A percentile compares a stretch with the other conserved stretches of the same genome.
Evolutionary conservation across 805 yeast species (phyloP).

Genomic region (Clavispora phyllophila): DNA sequence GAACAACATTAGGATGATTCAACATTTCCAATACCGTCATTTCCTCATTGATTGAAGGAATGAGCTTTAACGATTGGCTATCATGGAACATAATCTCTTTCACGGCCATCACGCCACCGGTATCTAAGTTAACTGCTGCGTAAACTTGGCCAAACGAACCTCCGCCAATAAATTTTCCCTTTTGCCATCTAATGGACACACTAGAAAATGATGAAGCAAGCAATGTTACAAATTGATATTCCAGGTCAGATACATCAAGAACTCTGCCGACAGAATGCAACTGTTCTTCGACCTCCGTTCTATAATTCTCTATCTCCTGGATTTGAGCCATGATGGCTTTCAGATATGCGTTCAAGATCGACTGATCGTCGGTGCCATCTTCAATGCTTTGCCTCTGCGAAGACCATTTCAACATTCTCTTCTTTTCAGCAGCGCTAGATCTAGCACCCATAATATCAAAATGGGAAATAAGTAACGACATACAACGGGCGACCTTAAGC

Average conservation of each 20-base stretch:
- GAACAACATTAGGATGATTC: conserved; percentile 94
- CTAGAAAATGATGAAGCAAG: conserved; percentile 86
- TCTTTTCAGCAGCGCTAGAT: conserved; percentile 63
- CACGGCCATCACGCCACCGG: conserved; percentile 95
- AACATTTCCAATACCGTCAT: conserved; percentile 94
- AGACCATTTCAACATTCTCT: conserved; percentile 50
- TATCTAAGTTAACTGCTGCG: conserved; percentile 87
- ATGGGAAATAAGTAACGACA: conserved; percentile 89
- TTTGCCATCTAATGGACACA: conserved; percentile 95
- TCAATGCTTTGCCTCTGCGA: conserved; percentile 50
- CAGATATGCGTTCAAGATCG: conserved; percentile 46
- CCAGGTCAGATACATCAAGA: conserved; percentile 79
- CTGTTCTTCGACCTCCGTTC: conserved; percentile 41
- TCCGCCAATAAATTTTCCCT: conserved; percentile 88
- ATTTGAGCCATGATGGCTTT: conserved; percentile 67
- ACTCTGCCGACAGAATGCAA: conserved; percentile 71
- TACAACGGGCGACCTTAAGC: conserved; percentile 86
- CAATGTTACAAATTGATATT: conserved; percentile 78
- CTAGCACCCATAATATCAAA: conserved; percentile 98
- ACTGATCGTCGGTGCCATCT: conserved; percentile 37
- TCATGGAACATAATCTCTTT: conserved; percentile 92
- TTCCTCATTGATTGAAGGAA: conserved; percentile 89
- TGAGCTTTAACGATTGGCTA: conserved; percentile 73
- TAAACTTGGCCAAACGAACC: conserved; percentile 95
- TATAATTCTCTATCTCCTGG: conserved; percentile 52